phyloP scores from a whole-genome alignment of 129 eudicot species.

The Flaveria brownii region DNA sequence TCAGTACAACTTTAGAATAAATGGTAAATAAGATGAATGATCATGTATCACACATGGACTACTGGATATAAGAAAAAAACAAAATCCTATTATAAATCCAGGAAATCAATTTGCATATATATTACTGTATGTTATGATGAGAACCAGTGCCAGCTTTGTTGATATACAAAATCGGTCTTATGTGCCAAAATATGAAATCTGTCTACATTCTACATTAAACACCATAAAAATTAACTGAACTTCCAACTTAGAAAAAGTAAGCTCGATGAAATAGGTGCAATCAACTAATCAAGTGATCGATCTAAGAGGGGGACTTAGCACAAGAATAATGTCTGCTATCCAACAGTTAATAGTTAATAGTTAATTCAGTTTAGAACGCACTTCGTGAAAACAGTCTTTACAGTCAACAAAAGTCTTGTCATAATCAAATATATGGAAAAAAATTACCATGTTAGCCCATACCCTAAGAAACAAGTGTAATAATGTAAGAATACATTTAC shows the following conservation, averaged over 20 bases:
- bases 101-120: not conserved
- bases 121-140: not conserved
- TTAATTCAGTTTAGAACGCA: not conserved
- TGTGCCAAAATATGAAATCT: not conserved
- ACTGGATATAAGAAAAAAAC: not conserved
- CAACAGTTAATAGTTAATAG: not conserved
- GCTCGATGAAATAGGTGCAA: not conserved
- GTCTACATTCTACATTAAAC: not conserved
- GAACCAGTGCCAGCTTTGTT: not conserved
- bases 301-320: not conserved
- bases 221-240: not conserved
- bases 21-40: not conserved
- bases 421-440: not conserved
- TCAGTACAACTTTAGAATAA: not conserved
- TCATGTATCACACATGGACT: not conserved
- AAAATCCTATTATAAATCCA: not conserved
- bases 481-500: not conserved
- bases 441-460: not conserved
- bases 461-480: not conserved
- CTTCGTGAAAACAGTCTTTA: not conserved
- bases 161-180: not conserved
- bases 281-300: not conserved
- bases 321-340: not conserved
- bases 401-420: not conserved
- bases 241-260: constrained; percentile 1